Base-by-base conservation (phyloP, 805 yeast genomes). In the Starmera pachycereana region DNA sequence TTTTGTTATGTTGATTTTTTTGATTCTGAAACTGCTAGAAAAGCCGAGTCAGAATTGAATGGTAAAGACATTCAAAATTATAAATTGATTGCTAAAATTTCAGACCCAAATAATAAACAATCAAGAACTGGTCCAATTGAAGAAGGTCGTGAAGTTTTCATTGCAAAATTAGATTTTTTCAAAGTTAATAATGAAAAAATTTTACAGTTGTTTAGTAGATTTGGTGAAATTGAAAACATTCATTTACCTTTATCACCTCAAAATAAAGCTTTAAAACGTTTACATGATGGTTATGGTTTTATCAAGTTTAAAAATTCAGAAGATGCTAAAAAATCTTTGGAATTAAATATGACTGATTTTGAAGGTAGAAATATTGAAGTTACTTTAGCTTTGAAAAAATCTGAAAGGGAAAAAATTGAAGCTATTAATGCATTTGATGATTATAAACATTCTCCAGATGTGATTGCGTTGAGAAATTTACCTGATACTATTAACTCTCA, bases 1-100 rank as follows among this genome's bases (percentile, higher is more conserved):
- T 86, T 86, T 52, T 83, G 90, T 45, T 86, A 85, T 51, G 66
- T 82, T 12, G 92, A 83, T 49, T 78, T 61, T 46, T 40, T 57
- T 0, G 52, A 62, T 6, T 40, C 69, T 0, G 62, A 63, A n/a
- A 60, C 58, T 13, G 81, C 84, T 0, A 36, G 52, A 0, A 38
- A 46, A 0, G 81, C 83, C 0, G 61, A 72, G 1, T 43, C 43
- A 0, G 41, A 44, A 1, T 56, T 76, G 10, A 53, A 80, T 51
- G 74, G 68, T 0, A 57, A 49, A 32, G 51, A 45, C 0, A 30
- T 69, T 1, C 56, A 56, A 1, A 71, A 64, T 6, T 71, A 63
- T 43, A 57, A 52, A 13, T 45, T 85, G 14, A 64, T 72, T 0
- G 89, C 78, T 0, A 76, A 76, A 44, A 53, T 78, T 2, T 83